Evolutionary conservation across 2,329 filamentous ascomycete genomes (phyloP).

Genomic region (Rugonectria rugulosa): DNA sequence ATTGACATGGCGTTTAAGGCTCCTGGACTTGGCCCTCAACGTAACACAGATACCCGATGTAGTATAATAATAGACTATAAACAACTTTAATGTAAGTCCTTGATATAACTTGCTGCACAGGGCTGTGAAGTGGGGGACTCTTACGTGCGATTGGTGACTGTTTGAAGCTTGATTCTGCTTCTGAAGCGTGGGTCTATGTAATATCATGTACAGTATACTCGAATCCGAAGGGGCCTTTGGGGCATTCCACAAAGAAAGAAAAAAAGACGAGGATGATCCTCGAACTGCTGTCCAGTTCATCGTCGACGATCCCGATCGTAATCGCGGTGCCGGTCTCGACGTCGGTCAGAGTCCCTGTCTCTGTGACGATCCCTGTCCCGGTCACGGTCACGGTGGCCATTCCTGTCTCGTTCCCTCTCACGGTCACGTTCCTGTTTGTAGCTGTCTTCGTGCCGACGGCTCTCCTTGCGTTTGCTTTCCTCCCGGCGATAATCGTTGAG

Average conservation of each 20-base stretch:
- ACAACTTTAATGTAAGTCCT: slow-evolving; percentile 29
- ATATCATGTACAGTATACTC: slow-evolving; percentile 6
- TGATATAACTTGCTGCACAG: slow-evolving; percentile 6
- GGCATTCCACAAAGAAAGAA: neutral
- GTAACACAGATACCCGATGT: slow-evolving; percentile 23
- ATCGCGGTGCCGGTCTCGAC: slow-evolving; percentile 34
- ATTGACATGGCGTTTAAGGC: neutral
- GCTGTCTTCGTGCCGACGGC: slow-evolving; percentile 50
- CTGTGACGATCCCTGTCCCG: slow-evolving; percentile 28
- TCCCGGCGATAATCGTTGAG: slow-evolving; percentile 59
- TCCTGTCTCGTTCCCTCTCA: slow-evolving; percentile 49
- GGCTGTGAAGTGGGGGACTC: slow-evolving; percentile 2
- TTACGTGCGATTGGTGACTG: slow-evolving; percentile 14
- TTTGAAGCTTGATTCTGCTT: neutral
- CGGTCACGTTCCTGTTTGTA: slow-evolving; percentile 55
- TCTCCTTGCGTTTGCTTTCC: slow-evolving; percentile 54
- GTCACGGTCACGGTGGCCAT: slow-evolving; percentile 45
- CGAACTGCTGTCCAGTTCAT: slow-evolving; percentile 12
- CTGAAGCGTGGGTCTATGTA: slow-evolving; percentile 18
- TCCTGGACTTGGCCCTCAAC: neutral
- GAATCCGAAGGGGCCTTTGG: neutral
- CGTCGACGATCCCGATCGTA: slow-evolving; percentile 34
- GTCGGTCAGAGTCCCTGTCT: slow-evolving; percentile 30
- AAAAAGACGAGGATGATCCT: neutral
- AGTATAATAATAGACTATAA: slow-evolving; percentile 19